Conservation (phyloP, 805 yeast species). For the Metschnikowia cubensis region DNA sequence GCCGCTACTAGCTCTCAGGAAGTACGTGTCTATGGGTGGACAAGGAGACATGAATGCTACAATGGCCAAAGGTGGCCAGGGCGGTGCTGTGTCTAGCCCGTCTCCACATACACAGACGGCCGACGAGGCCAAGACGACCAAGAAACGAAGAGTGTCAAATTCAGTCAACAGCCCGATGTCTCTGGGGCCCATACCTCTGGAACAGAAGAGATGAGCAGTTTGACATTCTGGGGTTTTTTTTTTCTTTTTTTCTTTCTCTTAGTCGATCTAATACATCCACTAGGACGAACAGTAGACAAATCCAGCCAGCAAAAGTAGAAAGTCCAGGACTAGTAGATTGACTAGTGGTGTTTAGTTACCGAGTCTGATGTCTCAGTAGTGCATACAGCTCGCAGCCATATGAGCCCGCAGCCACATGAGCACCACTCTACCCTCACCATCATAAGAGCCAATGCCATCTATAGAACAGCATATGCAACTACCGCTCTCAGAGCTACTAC, state of each 20-base stretch:
- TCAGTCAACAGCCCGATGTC: slow-evolving; percentile 12
- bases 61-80: not conserved
- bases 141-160: slow-evolving; percentile 12
- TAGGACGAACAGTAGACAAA: no score
- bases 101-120: slow-evolving; percentile 8
- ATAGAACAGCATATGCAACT: not conserved
- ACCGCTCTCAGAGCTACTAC: slow-evolving; percentile 74
- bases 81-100: slow-evolving; percentile 6
- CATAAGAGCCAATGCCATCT: not conserved
- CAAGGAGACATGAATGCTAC: slow-evolving; percentile 4
- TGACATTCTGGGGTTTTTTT: not conserved
- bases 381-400: not conserved
- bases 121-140: slow-evolving; percentile 10
- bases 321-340: no score
- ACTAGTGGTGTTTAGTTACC: no score
- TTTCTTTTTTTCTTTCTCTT: not conserved
- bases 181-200: slow-evolving; percentile 6
- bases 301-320: no score
- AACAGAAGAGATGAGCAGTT: not conserved
- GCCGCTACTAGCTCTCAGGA: slow-evolving; percentile 53
- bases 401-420: not conserved
- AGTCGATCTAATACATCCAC: not conserved
- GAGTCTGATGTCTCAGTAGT: not conserved
- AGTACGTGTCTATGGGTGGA: slow-evolving; percentile 27
- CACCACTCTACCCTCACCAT: not conserved